Base-by-base conservation (phyloP, 2,329 filamentous ascomycete genomes). In the Colletotrichum lentis region DNA sequence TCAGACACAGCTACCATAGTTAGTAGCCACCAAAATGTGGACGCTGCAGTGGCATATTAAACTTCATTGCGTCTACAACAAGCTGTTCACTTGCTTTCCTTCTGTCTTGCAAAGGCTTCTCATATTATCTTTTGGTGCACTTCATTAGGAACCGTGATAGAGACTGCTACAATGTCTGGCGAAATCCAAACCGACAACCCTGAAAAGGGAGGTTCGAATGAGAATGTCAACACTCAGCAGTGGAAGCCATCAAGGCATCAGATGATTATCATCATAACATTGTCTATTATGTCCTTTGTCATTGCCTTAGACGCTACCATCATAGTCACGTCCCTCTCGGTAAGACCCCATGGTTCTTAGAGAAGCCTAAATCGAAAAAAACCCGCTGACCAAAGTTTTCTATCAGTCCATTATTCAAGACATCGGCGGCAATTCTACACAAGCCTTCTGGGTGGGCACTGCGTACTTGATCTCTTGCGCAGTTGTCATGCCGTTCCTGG, bases 361-460 rank as follows among this genome's bases (percentile, higher is more conserved):
- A 27, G 27, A 8, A 22, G 5, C 31, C 50, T 2, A 11, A 10
- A 20, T 27, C 7, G 20, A n/a, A n/a, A 24, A 35, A 16, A 31
- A n/a, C n/a, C 35, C 44, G 24, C 35, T 50, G 24, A 37, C 37
- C 18, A 7, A 27, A n/a, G n/a, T 20, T 20, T 14, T 31, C n/a
- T 12, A 12, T 1, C 20, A 75, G 73, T 62, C 71, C 3, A 74
- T 74, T n/a, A 70, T 73, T 11, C 68, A 69, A 52, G 73, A 75
- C 16, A 71, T 75, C 10, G 57, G 67, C 10, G 72, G 69, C 35
- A 69, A 69, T 20, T 69, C 73, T 2, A 75, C 73, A 3, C 72
- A 73, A 43, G 73, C 72, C n/a, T 74, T 75, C 64, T 75, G 73
- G 73, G 66, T 75, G 24, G 73, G 73, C 39, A 74, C 73, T 3